Evolutionary conservation across 495 filamentous ascomycete genomes (phyloP), one percentile per base, ranked within the genome.

Genomic region (Xylaria curta): DNA sequence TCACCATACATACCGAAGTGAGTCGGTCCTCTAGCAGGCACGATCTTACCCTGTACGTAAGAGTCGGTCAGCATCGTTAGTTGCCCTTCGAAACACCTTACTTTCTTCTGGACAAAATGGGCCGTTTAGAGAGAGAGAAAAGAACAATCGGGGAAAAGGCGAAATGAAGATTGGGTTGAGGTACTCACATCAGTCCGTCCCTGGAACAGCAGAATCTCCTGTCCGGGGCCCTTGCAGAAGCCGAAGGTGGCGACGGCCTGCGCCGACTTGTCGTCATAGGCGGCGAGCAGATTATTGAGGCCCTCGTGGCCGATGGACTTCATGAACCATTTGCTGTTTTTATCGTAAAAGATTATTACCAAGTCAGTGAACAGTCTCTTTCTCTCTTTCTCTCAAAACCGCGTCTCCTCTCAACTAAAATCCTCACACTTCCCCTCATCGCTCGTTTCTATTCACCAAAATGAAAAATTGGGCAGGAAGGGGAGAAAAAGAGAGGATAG

Each of bases 161-260:
- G n/a, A n/a, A n/a, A n/a, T n/a, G n/a, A n/a, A n/a, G n/a, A 4
- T 36, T 36, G 33, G 6, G 3, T 9, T 36, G 46, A 26, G 40
- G 3, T 62, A 75, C 81, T 73, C 46, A 84, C 84, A 66, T 86
- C 79, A 7, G 94, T 97, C 73, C 92, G 85, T 0, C 96, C 96
- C 84, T 99, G 93, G 81, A 98, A 99, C 5, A 98, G 81, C n/a
- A 95, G 82, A 1, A 92, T 89, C 75, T 97, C 93, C 49, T 92
- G 85, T 2, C 92, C 94, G 15, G 96, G 96, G 0, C 96, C 95
- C 69, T 89, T 86, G 71, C 87, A 95, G 81, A 96, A 97, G 17
- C 90, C 97, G 83, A 99, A 98, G 5, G 96, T 98, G 83, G 97
- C 98, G 33, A 98, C 91, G 26, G 96, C 97, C 79, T 97, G 89